A percentile compares a stretch with the other conserved stretches of the same genome.
Conservation (phyloP, 1,284 basidiomycete genomes). For the Leccinum holopus region DNA sequence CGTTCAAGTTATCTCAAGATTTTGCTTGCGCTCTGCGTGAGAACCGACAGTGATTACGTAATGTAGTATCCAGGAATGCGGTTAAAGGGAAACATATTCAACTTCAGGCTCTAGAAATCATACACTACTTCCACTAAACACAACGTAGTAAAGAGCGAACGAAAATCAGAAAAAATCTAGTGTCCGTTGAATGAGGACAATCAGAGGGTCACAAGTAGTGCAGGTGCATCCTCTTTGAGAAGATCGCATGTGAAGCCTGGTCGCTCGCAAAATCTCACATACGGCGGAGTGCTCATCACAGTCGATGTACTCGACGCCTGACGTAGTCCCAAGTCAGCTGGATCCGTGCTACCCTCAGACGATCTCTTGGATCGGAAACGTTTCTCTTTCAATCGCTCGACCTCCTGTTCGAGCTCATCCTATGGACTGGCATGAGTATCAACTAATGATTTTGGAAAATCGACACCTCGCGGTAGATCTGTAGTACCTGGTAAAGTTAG, state of each 20-base stretch:
- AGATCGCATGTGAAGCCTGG: slow-evolving; percentile 76
- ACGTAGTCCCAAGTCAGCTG: slow-evolving; percentile 33
- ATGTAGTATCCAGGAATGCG: slow-evolving; percentile 4
- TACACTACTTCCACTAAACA: slow-evolving; percentile 19
- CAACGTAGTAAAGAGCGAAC: slow-evolving; percentile 8
- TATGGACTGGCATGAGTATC: slow-evolving; percentile 28
- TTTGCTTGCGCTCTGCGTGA: slow-evolving; percentile 23
- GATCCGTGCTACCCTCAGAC: slow-evolving; percentile 50
- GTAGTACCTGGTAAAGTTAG: slow-evolving; percentile 14
- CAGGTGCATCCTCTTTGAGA: slow-evolving; percentile 42
- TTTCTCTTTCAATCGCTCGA: slow-evolving; percentile 74
- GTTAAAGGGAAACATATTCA: slow-evolving; percentile 12
- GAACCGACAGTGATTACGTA: slow-evolving; percentile 24
- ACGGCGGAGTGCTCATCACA: slow-evolving; percentile 35
- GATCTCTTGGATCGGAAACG: slow-evolving; percentile 56
- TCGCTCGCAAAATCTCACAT: slow-evolving; percentile 81
- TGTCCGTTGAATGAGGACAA: slow-evolving; percentile 74
- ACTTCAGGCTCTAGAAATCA: slow-evolving; percentile 6
- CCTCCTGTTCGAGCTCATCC: slow-evolving; percentile 88
- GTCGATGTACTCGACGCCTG: slow-evolving; percentile 29
- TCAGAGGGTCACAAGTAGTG: slow-evolving; percentile 42
- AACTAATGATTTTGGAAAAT: background rate
- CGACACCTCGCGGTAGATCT: slow-evolving; percentile 80
- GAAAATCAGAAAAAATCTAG: slow-evolving; percentile 44
- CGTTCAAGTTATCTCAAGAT: slow-evolving; percentile 26